Evolutionary conservation across 257 asterid species (phyloP), one percentile per base, ranked within the genome.

Genomic region (Solanum neorickii): DNA sequence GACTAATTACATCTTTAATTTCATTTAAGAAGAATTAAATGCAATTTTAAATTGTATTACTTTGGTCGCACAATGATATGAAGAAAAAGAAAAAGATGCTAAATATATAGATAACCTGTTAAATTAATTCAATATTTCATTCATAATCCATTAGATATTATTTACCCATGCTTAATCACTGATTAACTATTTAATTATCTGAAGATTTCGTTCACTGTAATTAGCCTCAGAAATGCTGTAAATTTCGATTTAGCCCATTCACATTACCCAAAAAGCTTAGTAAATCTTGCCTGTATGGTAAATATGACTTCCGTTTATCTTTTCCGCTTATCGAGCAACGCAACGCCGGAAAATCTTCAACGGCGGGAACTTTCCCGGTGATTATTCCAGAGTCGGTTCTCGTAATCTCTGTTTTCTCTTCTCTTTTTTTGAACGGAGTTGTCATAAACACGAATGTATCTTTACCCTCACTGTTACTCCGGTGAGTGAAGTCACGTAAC

Each of bases 251-350:
- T 88, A 88, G 20, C 8, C 94, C 93, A 89, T 89, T 93, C 82
- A 86, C 94, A 69, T 86, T 91, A 8, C 94, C 91, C 66, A 93
- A 92, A 82, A 94, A 86, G 52, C 98, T 97, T 5, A 93, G 92
- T 12, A 94, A 90, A 85, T 93, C 95, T 37, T 46, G 94, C 90
- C 94, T 86, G 92, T 94, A 92, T 42, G 96, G 98, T 27, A 94
- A 90, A 86, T 86, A 92, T 65, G 98, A 94, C 90, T 88, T 90
- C 88, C 82, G 84, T 56, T 75, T 87, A 18, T 90, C 92, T 8
- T 66, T 87, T 41, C 82, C 88, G 68, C 25, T 37, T 49, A 83
- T 59, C 69, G 47, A 46, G 20, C 46, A 21, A 70, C 49, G 70
- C 83, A 56, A 62, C 4, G 25, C 60, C 33, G 82, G 74, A 7